Conservation (phyloP, 1,284 basidiomycete species). For the Apiotrichum akiyoshidainum region DNA sequence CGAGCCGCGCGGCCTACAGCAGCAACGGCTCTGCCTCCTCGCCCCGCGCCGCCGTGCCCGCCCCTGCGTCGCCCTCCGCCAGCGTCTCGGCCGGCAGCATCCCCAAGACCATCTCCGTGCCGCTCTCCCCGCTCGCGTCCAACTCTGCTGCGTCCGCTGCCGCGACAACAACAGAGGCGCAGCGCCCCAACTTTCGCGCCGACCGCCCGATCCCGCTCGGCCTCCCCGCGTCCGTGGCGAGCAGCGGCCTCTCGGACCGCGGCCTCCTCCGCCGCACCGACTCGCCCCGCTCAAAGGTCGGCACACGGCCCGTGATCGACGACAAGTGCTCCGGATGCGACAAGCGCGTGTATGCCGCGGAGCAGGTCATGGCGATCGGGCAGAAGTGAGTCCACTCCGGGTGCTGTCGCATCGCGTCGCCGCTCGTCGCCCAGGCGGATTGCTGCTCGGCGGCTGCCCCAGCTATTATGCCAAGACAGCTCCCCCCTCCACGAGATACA, state of each 20-base stretch:
- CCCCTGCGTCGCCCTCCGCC: slow-evolving; percentile 24
- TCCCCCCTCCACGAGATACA: no score
- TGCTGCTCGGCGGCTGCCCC: no score
- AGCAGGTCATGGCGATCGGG: slow-evolving; percentile 36
- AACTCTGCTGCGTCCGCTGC: slow-evolving; percentile 6
- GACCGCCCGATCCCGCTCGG: slow-evolving; percentile 22
- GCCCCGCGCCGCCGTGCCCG: slow-evolving; percentile 13
- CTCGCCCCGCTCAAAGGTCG: slow-evolving; percentile 32
- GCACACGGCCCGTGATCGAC: slow-evolving; percentile 33
- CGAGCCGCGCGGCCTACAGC: neutral
- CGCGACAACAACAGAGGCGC: slow-evolving; percentile 21
- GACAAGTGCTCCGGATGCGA: slow-evolving; percentile 44
- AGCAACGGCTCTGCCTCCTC: neutral
- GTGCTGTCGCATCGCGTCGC: neutral
- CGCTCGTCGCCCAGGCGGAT: no score
- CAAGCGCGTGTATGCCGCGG: slow-evolving; percentile 50
- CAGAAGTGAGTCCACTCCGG: slow-evolving; percentile 11
- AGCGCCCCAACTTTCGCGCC: slow-evolving; percentile 38
- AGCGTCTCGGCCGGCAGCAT: slow-evolving; percentile 14
- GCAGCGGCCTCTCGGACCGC: slow-evolving; percentile 3
- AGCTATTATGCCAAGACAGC: no score
- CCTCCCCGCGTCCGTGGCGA: slow-evolving; percentile 1
- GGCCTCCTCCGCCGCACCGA: slow-evolving; percentile 12
- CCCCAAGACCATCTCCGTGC: neutral
- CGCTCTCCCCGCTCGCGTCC: slow-evolving; percentile 11